Evolutionary conservation across 1,139 yeast genomes (phyloP).

Genomic region (Geotrichum phurueaensis): DNA sequence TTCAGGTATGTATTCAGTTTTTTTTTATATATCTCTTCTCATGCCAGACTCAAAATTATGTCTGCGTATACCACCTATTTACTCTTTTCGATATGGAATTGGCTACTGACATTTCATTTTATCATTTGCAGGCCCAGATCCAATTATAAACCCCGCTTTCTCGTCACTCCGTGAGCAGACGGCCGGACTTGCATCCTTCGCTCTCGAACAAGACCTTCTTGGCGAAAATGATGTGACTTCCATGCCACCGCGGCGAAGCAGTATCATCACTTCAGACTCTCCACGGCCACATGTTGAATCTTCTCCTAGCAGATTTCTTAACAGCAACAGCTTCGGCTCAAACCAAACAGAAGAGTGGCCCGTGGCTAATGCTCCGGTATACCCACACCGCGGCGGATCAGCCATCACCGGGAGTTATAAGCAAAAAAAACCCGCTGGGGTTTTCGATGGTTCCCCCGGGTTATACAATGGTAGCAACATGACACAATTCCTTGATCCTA

Average conservation of each 20-base stretch:
- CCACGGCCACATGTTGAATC: not conserved
- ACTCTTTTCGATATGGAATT: conserved; percentile 7
- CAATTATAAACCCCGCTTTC: conserved; percentile 7
- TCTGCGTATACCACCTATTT: not conserved
- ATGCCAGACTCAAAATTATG: not conserved
- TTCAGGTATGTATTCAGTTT: not conserved
- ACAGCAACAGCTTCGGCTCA: not conserved
- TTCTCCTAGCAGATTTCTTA: conserved; percentile 2
- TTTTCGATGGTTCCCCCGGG: not conserved
- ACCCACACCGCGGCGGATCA: conserved; percentile 13
- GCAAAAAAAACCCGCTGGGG: not conserved
- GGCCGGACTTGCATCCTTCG: conserved; percentile 56
- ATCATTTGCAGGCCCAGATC: not conserved
- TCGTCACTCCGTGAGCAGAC: conserved; percentile 56
- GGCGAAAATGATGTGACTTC: not conserved
- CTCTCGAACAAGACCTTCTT: conserved; percentile 41
- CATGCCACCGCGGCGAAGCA: conserved; percentile 1
- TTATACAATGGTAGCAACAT: not conserved
- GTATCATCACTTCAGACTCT: conserved; percentile 7
- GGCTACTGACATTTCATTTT: conserved; percentile 2
- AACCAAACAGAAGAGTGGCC: conserved; percentile 13
- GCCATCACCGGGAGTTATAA: not conserved
- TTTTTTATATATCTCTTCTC: not conserved
- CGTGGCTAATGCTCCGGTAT: conserved; percentile 12
- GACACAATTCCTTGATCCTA: not conserved